Evolutionary conservation across 2,329 filamentous ascomycete species (phyloP), one percentile per base, ranked within the genome.

Genomic region (Calonectria pseudoturangicola): DNA sequence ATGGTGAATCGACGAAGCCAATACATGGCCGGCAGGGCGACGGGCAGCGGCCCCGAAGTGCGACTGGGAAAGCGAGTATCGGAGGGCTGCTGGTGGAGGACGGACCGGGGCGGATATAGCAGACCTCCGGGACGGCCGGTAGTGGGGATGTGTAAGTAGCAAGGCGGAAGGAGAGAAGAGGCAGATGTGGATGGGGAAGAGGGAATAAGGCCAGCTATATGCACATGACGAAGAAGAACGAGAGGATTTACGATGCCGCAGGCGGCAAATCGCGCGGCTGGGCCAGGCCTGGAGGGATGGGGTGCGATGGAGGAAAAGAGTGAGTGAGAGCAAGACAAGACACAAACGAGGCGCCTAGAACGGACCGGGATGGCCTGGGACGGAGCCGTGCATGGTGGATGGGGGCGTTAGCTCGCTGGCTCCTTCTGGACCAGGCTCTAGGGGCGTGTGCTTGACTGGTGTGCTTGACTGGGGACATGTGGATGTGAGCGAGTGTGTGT

Each of bases 1-100:
- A 87, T 82, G 70, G 83, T 81, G 74, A 86, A 78, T 64, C 87
- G 86, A 36, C 87, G 88, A 64, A 90, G 73, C 81, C 86, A 86
- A 75, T 85, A 85, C 87, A 89, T 89, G 79, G 73, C 72, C 54
- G 50, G 56, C 65, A 54, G 18, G 41, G 54, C 43, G 36, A 68
- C 36, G 56, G 58, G 70, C 67, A 64, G 36, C 68, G 43, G 70
- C 66, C 62, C 69, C 60, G 65, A 41, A 66, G 50, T 51, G 43
- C 65, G 39, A 58, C 54, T 64, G 66, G 54, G 67, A 33, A 33
- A 66, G 65, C 71, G 69, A 76, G 60, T 54, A 65, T 76, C 69
- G 71, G 71, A 70, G 54, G 66, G 50, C 36, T 28, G 41, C 33
- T 47, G 43, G 18, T 41, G 47, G 51, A 56, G 39, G 36, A n/a